Evolutionary conservation across 1,284 basidiomycete genomes (phyloP).

Genomic region (Cerrena zonata): DNA sequence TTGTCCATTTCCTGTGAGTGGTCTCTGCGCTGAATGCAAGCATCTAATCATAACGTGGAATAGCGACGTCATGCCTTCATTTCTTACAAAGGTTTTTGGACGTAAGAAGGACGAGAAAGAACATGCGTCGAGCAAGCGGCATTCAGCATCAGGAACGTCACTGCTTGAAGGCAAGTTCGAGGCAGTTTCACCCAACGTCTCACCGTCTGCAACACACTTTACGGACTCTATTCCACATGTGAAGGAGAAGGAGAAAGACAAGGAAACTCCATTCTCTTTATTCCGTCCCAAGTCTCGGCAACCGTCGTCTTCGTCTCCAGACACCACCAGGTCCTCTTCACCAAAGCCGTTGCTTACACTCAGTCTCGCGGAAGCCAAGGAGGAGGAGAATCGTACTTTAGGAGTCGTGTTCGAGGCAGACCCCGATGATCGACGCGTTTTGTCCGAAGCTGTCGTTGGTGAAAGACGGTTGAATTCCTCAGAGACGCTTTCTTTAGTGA

Average conservation of each 20-base stretch:
- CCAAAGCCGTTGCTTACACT: conserved; percentile 51
- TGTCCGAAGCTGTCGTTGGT: conserved; percentile 47
- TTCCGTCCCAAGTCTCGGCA: conserved; percentile 46
- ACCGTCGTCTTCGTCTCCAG: conserved; percentile 21
- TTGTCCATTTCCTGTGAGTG: too few species aligned
- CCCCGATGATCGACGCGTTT: conserved; percentile 33
- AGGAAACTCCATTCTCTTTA: conserved; percentile 35
- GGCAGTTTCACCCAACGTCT: conserved; percentile 50
- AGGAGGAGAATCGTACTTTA: conserved; percentile 39
- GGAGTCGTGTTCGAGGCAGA: conserved; percentile 57
- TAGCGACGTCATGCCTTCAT: conserved; percentile 55
- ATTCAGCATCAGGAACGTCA: conserved; percentile 33
- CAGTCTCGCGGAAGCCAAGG: conserved; percentile 49
- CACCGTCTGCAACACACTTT: conserved; percentile 44
- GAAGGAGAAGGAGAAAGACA: conserved; percentile 34
- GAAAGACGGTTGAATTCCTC: conserved; percentile 49
- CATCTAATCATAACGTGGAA: too few species aligned
- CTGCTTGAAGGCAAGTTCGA: conserved; percentile 71
- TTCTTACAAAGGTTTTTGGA: conserved; percentile 71
- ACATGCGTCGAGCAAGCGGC: conserved; percentile 32
- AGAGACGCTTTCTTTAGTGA: conserved; percentile 57
- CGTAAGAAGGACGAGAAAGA: conserved; percentile 62
- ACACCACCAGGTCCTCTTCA: conserved; percentile 23
- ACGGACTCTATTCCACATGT: conserved; percentile 12
- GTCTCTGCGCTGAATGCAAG: too few species aligned